Conservation (phyloP, 805 yeast genomes). For the Scheffersomyces spartinae region DNA sequence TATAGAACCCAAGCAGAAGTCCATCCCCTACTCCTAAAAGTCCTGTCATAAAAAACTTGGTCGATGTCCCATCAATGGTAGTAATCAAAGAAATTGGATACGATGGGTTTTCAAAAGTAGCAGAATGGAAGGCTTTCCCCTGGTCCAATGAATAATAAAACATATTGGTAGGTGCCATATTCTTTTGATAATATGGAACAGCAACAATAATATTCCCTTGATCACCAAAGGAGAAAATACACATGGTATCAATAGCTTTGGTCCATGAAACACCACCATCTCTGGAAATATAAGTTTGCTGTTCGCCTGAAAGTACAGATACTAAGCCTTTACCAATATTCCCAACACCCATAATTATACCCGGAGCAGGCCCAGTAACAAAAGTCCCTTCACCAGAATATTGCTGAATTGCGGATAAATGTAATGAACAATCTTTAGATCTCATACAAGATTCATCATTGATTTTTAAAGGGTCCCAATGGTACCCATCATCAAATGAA, state of each 20-base stretch:
- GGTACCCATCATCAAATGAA: slow-evolving; percentile 41
- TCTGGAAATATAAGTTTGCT: slow-evolving; percentile 48
- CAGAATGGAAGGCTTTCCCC: slow-evolving; percentile 53
- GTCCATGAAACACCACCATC: slow-evolving; percentile 76
- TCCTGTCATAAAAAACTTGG: slow-evolving; percentile 44
- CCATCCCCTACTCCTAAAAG: no score
- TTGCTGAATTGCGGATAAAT: slow-evolving; percentile 19
- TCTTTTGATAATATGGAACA: slow-evolving; percentile 26
- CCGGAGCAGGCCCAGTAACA: slow-evolving; percentile 46
- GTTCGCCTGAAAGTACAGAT: slow-evolving; percentile 4
- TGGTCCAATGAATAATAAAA: slow-evolving; percentile 55
- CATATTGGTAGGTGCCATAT: slow-evolving; percentile 20
- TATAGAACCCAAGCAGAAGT: no score
- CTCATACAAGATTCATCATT: slow-evolving; percentile 34
- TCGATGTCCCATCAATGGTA: slow-evolving; percentile 61
- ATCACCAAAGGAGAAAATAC: slow-evolving; percentile 57
- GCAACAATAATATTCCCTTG: slow-evolving; percentile 65
- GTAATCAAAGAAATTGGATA: slow-evolving; percentile 36
- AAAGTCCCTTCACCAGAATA: slow-evolving; percentile 29
- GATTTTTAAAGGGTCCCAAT: slow-evolving; percentile 39
- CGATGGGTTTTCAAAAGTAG: slow-evolving; percentile 33
- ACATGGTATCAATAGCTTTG: slow-evolving; percentile 39
- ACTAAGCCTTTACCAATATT: slow-evolving; percentile 5
- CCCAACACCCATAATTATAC: slow-evolving; percentile 34
- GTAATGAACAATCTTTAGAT: slow-evolving; percentile 39